Evolutionary conservation across 2,329 filamentous ascomycete genomes (phyloP).

Genomic region (Arthrobotrys iridis): DNA sequence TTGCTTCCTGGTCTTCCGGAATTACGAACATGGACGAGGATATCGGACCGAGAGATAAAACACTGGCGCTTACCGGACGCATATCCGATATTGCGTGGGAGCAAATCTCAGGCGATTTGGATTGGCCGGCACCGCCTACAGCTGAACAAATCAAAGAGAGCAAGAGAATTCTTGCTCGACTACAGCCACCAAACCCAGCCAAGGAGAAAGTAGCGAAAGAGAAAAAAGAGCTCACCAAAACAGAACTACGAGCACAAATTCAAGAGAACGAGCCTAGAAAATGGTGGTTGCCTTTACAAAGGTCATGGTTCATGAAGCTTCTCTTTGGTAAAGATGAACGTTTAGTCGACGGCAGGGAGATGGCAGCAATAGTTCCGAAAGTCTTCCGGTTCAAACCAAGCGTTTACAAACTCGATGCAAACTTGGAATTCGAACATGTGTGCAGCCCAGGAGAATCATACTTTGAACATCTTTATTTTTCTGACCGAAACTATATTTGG

Average conservation of each 20-base stretch:
- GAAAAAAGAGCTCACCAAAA: not conserved
- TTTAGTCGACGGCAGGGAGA: not conserved
- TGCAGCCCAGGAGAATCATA: conserved; percentile 31
- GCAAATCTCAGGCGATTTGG: not conserved
- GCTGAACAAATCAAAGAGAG: not conserved
- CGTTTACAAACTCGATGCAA: conserved; percentile 5
- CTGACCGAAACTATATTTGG: conserved; percentile 27
- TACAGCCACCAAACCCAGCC: not conserved
- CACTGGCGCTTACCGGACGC: too few relatives aligned
- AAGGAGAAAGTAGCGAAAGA: not conserved
- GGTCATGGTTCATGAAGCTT: conserved; percentile 32
- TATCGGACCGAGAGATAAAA: too few relatives aligned
- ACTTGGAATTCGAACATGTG: conserved; percentile 22
- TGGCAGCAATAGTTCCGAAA: not conserved
- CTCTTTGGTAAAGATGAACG: conserved; percentile 36
- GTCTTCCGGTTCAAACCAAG: conserved; percentile 10
- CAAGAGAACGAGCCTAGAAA: not conserved
- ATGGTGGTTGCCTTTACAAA: conserved; percentile 3
- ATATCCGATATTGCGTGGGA: not conserved
- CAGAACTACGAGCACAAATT: not conserved
- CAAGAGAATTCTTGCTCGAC: not conserved
- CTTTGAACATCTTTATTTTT: conserved; percentile 43
- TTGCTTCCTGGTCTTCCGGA: not conserved
- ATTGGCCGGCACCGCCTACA: not conserved
- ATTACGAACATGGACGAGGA: not conserved